These are phyloP conservation scores for Chrysanthemum lavandulifolium DNA, from an alignment of 129 eudicot species.

Conservation along the genomic window DNA sequence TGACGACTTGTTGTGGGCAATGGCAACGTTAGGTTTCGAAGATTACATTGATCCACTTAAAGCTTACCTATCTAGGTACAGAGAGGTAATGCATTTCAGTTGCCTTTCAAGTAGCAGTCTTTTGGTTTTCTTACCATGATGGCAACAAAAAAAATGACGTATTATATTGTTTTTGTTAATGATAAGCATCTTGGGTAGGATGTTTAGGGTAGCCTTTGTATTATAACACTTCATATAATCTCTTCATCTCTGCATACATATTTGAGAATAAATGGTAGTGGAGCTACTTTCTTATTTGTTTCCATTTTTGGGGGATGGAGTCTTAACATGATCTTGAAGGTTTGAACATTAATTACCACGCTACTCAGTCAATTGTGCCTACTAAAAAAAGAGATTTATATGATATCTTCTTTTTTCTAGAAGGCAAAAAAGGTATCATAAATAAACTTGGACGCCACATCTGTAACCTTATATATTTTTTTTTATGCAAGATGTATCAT, in stretches of 20 bases:
- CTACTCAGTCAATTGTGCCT: background rate
- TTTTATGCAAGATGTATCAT: constrained; percentile 5
- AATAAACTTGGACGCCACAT: too few relatives aligned
- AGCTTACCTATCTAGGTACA: constrained; percentile 51
- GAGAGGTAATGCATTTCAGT: constrained; percentile 42
- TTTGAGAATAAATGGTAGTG: too few relatives aligned
- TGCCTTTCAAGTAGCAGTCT: background rate
- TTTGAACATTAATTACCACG: constrained; percentile 7
- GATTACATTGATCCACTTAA: constrained; percentile 63
- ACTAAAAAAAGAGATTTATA: background rate
- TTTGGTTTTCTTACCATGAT: background rate
- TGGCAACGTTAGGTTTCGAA: constrained; percentile 66
- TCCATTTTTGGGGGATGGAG: too few relatives aligned
- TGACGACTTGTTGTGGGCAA: constrained; percentile 71
- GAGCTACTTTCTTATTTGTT: constrained; percentile 44
- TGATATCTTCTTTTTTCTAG: background rate
- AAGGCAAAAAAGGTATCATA: too few relatives aligned
- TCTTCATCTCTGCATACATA: too few relatives aligned
- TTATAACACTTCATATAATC: too few relatives aligned
- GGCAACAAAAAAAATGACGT: background rate
- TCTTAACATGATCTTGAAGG: background rate
- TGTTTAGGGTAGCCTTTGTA: too few relatives aligned
- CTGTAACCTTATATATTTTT: too few relatives aligned
- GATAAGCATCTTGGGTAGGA: too few relatives aligned
- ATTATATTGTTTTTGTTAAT: too few relatives aligned